These are phyloP conservation scores for Panicum hallii DNA, from an alignment of 202 grass and related monocot genomes.

Conservation along the genomic window DNA sequence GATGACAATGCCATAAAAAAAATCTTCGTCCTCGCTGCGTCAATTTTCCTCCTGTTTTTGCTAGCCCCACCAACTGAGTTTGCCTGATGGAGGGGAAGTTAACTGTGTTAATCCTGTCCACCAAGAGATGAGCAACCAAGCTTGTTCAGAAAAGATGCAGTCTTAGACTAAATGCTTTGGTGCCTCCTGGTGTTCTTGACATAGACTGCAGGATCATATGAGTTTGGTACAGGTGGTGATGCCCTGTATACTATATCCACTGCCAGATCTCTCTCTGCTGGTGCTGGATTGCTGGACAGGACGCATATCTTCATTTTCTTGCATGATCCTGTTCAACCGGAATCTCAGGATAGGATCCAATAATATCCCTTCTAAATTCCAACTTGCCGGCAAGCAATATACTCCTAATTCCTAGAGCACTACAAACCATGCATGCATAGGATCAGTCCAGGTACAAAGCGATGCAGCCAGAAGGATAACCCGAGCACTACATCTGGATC, in stretches of 20 bases:
- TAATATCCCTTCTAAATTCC: slow-evolving; percentile 11
- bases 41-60: too few relatives aligned
- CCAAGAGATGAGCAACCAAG: too few relatives aligned
- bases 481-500: neutral
- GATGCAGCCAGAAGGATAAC: neutral
- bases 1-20: too few relatives aligned
- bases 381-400: neutral
- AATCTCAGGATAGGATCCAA: neutral
- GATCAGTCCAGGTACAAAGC: slow-evolving; percentile 10
- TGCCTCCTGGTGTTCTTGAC: too few relatives aligned
- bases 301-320: neutral
- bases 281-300: neutral
- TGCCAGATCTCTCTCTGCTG: neutral
- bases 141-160: too few relatives aligned
- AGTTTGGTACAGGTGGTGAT: neutral
- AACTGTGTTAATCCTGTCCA: too few relatives aligned
- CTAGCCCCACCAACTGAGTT: too few relatives aligned
- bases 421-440: too few relatives aligned
- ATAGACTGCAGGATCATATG: neutral
- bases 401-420: too few relatives aligned
- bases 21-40: too few relatives aligned
- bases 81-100: too few relatives aligned
- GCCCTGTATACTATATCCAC: neutral
- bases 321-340: neutral
- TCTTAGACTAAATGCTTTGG: too few relatives aligned